These are phyloP conservation scores for Arthrobotrys musiformis DNA, from an alignment of 2,329 filamentous ascomycete genomes.

Conservation along the genomic window DNA sequence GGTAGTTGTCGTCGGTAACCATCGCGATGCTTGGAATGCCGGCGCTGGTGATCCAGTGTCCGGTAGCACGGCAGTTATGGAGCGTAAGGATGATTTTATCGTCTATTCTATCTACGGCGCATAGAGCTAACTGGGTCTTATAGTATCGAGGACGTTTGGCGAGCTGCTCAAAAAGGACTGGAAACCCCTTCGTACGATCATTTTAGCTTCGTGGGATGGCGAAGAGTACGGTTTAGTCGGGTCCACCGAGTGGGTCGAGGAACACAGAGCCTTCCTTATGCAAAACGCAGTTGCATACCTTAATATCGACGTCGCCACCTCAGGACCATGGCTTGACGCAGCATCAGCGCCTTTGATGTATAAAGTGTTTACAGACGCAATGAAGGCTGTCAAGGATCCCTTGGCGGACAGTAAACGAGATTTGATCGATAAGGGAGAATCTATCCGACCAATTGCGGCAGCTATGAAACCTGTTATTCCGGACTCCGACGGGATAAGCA, in stretches of 20 bases:
- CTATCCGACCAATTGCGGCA: constrained; percentile 11
- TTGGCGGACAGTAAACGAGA: constrained; percentile 42
- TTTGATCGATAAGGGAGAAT: constrained; percentile 38
- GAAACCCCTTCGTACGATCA: constrained; percentile 89
- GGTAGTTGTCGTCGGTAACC: constrained; percentile 89
- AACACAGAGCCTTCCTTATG: constrained; percentile 77
- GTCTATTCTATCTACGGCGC: background rate
- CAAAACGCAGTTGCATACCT: constrained; percentile 85
- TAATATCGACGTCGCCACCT: constrained; percentile 86
- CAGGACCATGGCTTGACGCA: constrained; percentile 78
- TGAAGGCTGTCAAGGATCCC: constrained; percentile 46
- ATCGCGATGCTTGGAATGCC: constrained; percentile 91
- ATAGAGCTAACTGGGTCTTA: constrained; percentile 63
- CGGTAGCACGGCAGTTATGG: constrained; percentile 67
- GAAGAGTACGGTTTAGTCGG: constrained; percentile 93
- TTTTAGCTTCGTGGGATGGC: constrained; percentile 96
- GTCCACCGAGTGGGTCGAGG: constrained; percentile 94
- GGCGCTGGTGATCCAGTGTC: constrained; percentile 83
- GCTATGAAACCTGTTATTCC: constrained; percentile 12
- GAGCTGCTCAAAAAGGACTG: constrained; percentile 80
- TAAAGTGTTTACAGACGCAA: constrained; percentile 41
- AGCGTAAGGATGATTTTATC: constrained; percentile 64
- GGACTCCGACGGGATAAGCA: background rate
- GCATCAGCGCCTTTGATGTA: constrained; percentile 84
- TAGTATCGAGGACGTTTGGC: constrained; percentile 81